These are phyloP conservation scores for Ophiostoma piceae DNA, from an alignment of 2,329 filamentous ascomycete genomes.

Conservation along the genomic window DNA sequence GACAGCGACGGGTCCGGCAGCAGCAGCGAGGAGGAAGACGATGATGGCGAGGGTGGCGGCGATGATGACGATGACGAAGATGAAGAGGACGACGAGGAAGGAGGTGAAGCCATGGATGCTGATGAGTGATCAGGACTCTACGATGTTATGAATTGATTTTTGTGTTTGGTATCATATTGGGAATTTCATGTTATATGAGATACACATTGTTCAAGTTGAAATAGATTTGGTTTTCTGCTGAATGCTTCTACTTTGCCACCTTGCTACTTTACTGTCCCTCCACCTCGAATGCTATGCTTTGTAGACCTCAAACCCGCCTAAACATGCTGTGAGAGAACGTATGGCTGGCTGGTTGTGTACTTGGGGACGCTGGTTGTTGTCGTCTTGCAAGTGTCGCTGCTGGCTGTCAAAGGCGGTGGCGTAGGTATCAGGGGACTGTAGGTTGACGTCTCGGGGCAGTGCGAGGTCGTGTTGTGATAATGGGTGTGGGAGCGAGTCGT, in stretches of 20 bases:
- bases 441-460: background rate
- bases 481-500: background rate
- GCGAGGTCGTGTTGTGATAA: background rate
- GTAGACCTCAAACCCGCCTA: background rate
- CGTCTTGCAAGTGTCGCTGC: background rate
- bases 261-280: background rate
- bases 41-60: conserved; percentile 28
- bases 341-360: background rate
- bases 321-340: background rate
- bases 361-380: background rate
- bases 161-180: background rate
- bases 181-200: background rate
- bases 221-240: background rate
- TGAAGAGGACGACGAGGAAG: background rate
- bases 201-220: background rate
- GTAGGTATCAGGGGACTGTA: background rate
- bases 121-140: background rate
- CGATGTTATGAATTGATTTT: background rate
- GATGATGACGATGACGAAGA: conserved; percentile 11
- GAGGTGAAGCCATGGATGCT: background rate
- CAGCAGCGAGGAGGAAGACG: conserved; percentile 49
- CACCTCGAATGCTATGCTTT: background rate
- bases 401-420: background rate
- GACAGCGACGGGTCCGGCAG: conserved; percentile 54
- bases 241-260: background rate